Evolutionary conservation across 169 alveolate species (phyloP).

Genomic region (Neospora caninum): DNA sequence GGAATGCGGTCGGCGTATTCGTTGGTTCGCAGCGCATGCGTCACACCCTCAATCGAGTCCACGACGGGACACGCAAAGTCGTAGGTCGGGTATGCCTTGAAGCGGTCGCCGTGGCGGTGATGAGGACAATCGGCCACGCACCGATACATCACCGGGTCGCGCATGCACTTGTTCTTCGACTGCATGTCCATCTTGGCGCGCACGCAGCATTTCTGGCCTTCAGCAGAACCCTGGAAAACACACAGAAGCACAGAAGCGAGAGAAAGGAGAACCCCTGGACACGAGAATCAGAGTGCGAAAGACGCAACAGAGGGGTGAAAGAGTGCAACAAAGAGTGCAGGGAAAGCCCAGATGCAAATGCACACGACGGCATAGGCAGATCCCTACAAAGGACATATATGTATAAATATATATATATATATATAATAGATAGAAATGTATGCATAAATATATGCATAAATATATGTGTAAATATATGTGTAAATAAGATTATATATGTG

Average conservation of each 20-base stretch:
- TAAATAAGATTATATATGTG: not conserved
- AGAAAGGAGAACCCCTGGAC: not conserved
- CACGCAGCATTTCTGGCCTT: constrained; percentile 92
- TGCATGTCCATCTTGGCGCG: constrained; percentile 97
- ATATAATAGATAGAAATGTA: not conserved
- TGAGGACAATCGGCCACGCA: constrained; percentile 91
- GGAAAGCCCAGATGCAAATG: not conserved
- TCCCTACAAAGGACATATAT: not conserved
- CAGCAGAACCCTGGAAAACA: constrained; percentile 81
- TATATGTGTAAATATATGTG: not conserved
- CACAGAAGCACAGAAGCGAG: not conserved
- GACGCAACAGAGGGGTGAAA: not conserved
- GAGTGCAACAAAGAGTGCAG: not conserved
- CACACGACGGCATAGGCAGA: not conserved
- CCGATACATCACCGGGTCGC: constrained; percentile 99
- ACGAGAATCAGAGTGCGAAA: not conserved
- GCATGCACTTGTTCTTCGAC: constrained; percentile 93
- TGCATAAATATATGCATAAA: not conserved
- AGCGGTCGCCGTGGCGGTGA: constrained; percentile 93
- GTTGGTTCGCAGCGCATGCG: constrained; percentile 97
- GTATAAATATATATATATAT: not conserved
- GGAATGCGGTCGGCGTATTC: constrained; percentile 97
- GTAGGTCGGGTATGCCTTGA: constrained; percentile 98
- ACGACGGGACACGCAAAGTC: constrained; percentile 99
- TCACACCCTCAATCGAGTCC: constrained; percentile 96